A percentile compares a stretch with the other conserved stretches of the same genome.
phyloP scores from a whole-genome alignment of 1,284 basidiomycete genomes.

The Rhodofomes roseus region DNA sequence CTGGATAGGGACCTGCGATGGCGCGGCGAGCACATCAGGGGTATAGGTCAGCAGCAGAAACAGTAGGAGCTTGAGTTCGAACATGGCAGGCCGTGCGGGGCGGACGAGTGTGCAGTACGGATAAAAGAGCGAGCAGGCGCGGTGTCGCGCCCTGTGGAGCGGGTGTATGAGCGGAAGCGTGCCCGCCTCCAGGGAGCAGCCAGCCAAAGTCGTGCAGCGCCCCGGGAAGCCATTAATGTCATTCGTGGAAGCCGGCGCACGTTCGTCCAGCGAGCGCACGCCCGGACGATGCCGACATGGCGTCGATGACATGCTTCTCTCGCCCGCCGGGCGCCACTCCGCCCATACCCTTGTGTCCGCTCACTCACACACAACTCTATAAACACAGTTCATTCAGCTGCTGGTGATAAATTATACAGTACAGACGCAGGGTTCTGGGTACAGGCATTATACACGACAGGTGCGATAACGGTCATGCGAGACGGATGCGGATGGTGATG shows the following conservation, averaged over 20 bases:
- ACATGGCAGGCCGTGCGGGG: constrained; percentile 10
- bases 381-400: not conserved
- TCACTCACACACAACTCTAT: not conserved
- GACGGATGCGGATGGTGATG: constrained; percentile 14
- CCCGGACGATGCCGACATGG: constrained; percentile 3
- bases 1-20: constrained; percentile 20
- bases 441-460: constrained; percentile 6
- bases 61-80: constrained; percentile 15
- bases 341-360: not conserved
- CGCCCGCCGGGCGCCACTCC: not conserved
- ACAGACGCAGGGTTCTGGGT: constrained; percentile 1
- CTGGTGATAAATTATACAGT: constrained; percentile 1
- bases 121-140: not conserved
- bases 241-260: constrained; percentile 20
- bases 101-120: not conserved
- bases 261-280: constrained; percentile 22
- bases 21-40: constrained; percentile 9
- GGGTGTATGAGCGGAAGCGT: not conserved
- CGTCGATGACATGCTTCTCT: not conserved
- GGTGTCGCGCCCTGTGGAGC: not conserved
- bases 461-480: not conserved
- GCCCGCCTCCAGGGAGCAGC: constrained; percentile 15
- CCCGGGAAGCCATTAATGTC: not conserved
- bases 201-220: constrained; percentile 14
- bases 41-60: constrained; percentile 12